Evolutionary conservation across 176 grass and related monocot species (phyloP), one percentile per base, ranked within the genome.

Genomic region (Zea luxurians): DNA sequence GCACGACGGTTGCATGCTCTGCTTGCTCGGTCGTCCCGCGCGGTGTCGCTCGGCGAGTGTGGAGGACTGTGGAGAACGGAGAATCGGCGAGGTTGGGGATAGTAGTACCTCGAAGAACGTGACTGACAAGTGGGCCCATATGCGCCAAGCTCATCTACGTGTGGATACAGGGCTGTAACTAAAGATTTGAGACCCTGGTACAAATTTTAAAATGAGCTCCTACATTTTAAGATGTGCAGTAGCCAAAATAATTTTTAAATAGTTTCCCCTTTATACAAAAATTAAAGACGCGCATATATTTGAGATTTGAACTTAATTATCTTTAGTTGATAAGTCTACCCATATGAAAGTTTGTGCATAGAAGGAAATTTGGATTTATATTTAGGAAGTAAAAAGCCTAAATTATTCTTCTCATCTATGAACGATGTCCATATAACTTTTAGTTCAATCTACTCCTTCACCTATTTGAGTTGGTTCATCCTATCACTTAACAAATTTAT

Each of bases 1-100:
- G 79, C 81, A 89, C 78, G 75, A 88, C 18, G 88, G 82, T 62
- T 86, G 88, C 96, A 99, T 96, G 67, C 86, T 84, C 35, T 49
- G 75, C 36, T 50, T 47, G 68, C 63, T 85, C 82, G 40, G 48
- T 65, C 62, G 75, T 42, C 7, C 37, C 7, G 43, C n/a, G 61
- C 37, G 20, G 71, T 38, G 67, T 48, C 70, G 46, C 62, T 62
- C 76, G 55, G 35, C 75, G 57, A 58, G 48, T 0, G 21, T 0
- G 37, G 46, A 7, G 4, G 57, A 61, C 36, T 1, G 48, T 41
- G 81, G 50, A 16, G 15, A 16, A 13, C 16, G 3, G 12, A 10
- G 63, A 27, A 74, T 34, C 57, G 13, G 66, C 44, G 50, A 48
- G 34, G 55, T 84, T 76, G 76, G 12, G 86, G 81, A 75, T 76